phyloP scores from a whole-genome alignment of 768 basidiomycete genomes.

The Asterophora parasitica region DNA sequence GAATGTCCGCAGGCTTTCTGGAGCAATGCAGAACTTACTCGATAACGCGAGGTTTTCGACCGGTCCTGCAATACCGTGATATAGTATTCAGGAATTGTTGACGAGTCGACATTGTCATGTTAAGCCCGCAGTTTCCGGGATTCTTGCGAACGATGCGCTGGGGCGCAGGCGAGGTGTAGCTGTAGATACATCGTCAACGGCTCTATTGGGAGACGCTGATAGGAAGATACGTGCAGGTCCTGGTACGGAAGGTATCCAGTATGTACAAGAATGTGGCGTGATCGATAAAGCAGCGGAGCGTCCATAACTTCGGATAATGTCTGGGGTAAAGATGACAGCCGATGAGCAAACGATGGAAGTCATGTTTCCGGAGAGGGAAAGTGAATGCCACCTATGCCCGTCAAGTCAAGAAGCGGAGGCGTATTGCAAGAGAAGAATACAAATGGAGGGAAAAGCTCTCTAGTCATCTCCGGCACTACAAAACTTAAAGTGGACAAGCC shows the following conservation, averaged over 20 bases:
- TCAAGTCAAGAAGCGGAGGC: neutral
- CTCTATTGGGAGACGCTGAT: neutral
- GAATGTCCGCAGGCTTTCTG: too few species aligned
- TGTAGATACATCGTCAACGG: slow-evolving; percentile 1
- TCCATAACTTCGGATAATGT: slow-evolving; percentile 17
- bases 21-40: too few species aligned
- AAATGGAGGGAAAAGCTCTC: too few species aligned
- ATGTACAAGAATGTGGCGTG: slow-evolving; percentile 18
- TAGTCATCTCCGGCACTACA: too few species aligned
- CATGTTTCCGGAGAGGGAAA: neutral
- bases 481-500: neutral
- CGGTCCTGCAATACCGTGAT: slow-evolving; percentile 20
- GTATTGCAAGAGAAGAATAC: too few species aligned
- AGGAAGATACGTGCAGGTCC: slow-evolving; percentile 20
- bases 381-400: too few species aligned
- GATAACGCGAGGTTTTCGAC: slow-evolving; percentile 33
- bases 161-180: slow-evolving; percentile 28
- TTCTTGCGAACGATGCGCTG: slow-evolving; percentile 34
- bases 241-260: slow-evolving; percentile 34
- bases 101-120: too few species aligned
- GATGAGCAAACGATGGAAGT: neutral
- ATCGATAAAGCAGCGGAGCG: slow-evolving; percentile 1
- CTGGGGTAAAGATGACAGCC: slow-evolving; percentile 8
- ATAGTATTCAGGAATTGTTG: too few species aligned
- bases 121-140: slow-evolving; percentile 29